Evolutionary conservation across 768 basidiomycete species (phyloP), one percentile per base, ranked within the genome.

Genomic region (Boletus tomentosulus): DNA sequence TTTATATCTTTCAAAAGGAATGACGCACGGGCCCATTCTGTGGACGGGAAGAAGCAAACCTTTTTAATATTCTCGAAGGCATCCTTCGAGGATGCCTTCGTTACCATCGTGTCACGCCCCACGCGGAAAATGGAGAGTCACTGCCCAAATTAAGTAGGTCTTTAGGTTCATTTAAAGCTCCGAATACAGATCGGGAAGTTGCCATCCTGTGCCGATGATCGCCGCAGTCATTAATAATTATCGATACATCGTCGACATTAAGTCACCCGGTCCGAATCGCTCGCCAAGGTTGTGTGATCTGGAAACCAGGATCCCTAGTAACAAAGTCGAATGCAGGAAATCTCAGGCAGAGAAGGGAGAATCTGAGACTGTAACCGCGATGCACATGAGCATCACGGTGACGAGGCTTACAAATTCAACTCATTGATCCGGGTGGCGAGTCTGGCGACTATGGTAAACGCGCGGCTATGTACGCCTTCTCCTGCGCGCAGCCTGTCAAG

Each of bases 21-120:
- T 56, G 63, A 64, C 65, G 68, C 68, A 69, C 68, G 64, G 62
- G 56, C 70, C 69, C 54, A 0, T 13, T 54, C 58, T 48, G 33
- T 39, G 55, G 35, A 51, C 56, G 58, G 66, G 59, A 70, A 53
- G 56, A 44, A 35, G 38, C 16, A 41, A 42, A 31, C 68, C 63
- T 16, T 35, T 48, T 47, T 34, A 25, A 46, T 55, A 65, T 57
- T 34, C 53, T 51, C 58, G 46, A 43, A 62, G 58, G 60, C 54
- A 61, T 62, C 45, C 58, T 57, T 35, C 54, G 56, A 69, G 66
- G 27, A 33, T 33, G 31, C 31, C 31, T 33, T 11, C 31, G 31
- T 47, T 63, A 43, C 50, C 13, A 5, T 50, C 61, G 56, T 50
- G 54, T 52, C 54, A 60, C 37, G 34, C 50, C 58, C 25, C 12